These are phyloP conservation scores for Ordospora pajunii DNA, from an alignment of 371 early-diverging fungal genomes.

Conservation along the genomic window DNA sequence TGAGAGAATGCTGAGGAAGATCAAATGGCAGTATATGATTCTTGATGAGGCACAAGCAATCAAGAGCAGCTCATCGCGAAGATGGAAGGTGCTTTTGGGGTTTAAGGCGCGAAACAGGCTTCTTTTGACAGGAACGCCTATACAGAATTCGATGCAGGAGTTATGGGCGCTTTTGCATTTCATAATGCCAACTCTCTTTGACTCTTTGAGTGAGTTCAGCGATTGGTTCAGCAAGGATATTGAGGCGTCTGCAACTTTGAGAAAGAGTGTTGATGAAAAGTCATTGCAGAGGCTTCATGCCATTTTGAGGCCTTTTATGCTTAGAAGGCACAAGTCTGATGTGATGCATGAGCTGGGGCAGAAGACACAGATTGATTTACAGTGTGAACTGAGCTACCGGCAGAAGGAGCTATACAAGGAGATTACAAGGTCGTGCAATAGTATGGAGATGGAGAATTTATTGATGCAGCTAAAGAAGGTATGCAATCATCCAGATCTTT, in stretches of 20 bases:
- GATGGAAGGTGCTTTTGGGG: conserved; percentile 82
- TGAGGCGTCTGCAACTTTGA: conserved; percentile 70
- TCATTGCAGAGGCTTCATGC: conserved; percentile 79
- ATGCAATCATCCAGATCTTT: conserved; percentile 91
- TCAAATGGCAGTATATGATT: conserved; percentile 93
- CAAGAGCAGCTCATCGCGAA: conserved; percentile 73
- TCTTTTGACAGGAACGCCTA: conserved; percentile 85
- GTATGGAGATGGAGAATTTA: conserved; percentile 68
- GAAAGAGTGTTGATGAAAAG: conserved; percentile 68
- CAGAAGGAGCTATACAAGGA: conserved; percentile 64
- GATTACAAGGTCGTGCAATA: conserved; percentile 39
- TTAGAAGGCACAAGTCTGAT: conserved; percentile 84
- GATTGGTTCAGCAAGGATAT: conserved; percentile 90
- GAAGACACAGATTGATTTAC: conserved; percentile 70
- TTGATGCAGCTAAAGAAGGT: conserved; percentile 95
- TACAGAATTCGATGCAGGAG: conserved; percentile 84
- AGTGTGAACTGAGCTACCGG: conserved; percentile 71
- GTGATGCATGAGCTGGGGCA: conserved; percentile 81
- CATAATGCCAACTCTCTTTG: conserved; percentile 91
- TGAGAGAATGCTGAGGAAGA: conserved; percentile 70
- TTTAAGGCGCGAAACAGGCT: conserved; percentile 81
- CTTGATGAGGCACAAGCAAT: conserved; percentile 94
- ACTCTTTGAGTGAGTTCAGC: conserved; percentile 79
- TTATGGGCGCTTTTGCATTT: conserved; percentile 90
- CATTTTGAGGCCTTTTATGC: conserved; percentile 94